Percentiles rank a stretch among this genome's conserved stretches.
Conservation (phyloP, 495 filamentous ascomycete genomes). For the Hypoxylon fuscum region DNA sequence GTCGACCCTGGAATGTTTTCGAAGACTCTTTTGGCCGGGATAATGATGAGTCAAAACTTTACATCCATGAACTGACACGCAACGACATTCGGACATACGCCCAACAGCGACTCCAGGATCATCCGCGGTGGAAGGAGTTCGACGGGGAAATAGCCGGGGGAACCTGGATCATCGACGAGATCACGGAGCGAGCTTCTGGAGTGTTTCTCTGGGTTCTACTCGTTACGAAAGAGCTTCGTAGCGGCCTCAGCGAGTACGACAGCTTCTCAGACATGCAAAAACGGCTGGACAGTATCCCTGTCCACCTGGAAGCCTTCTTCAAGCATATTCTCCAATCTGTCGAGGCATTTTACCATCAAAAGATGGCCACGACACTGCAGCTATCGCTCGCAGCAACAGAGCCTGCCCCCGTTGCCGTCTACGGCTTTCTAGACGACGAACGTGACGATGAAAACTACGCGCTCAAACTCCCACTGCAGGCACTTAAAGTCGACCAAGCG, state of each 20-base stretch:
- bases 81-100: conserved; percentile 5
- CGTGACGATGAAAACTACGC: conserved; percentile 19
- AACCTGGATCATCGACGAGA: neutral
- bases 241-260: conserved; percentile 45
- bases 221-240: conserved; percentile 42
- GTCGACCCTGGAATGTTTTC: conserved; percentile 58
- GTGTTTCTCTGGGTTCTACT: conserved; percentile 57
- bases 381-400: neutral
- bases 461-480: neutral
- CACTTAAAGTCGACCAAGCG: neutral
- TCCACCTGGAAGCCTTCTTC: conserved; percentile 44
- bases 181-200: conserved; percentile 42
- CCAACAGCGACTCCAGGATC: conserved; percentile 1
- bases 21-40: conserved; percentile 47
- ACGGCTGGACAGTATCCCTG: conserved; percentile 36
- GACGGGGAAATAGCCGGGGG: neutral
- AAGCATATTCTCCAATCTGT: conserved; percentile 28
- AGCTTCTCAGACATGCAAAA: conserved; percentile 27
- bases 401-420: neutral
- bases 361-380: conserved; percentile 14
- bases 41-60: neutral
- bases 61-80: conserved; percentile 9
- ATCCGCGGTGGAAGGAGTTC: conserved; percentile 8
- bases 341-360: conserved; percentile 17
- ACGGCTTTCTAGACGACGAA: conserved; percentile 9